Evolutionary conservation across 2,329 filamentous ascomycete genomes (phyloP), one percentile per base, ranked within the genome.

Genomic region (Ophiostoma novo-ulmi): DNA sequence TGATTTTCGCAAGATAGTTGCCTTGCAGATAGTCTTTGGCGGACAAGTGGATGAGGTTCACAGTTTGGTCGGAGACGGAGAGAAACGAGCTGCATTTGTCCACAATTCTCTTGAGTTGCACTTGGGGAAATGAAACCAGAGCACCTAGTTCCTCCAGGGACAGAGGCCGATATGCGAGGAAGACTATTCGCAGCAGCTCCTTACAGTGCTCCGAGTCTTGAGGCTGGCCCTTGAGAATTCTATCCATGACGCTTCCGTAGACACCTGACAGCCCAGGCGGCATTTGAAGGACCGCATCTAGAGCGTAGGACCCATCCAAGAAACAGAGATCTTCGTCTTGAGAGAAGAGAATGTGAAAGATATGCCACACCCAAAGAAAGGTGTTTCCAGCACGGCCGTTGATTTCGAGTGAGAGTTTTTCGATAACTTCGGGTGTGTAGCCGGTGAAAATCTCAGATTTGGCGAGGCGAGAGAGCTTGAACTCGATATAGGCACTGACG

Each of bases 331-430:
- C 10, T 10, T 58, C 13, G 10, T 14, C 13, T 26, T 26, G 10
- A 5, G 3, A 13, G 8, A 26, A 26, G 31, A 64, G 61, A 10
- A n/a, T n/a, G 13, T 64, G 61, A 38, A 64, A 64, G 35, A 64
- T 17, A 39, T 36, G 35, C 61, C 61, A 64, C 61, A 64, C 61
- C 61, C 61, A 64, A 8, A 64, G 61, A 39, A 64, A 64, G 8
- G 61, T 64, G 61, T n/a, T 22, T 38, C 17, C 31, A 11, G 61
- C 61, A n/a, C 61, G 61, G 4, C 8, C 17, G 35, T 64, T 64
- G 35, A 64, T 64, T n/a, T 64, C 61, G 52, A 5, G 4, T 7
- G 52, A 26, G 52, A 58, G 8, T 1, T 58, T 22, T 1, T 11
- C n/a, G 11, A 13, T 58, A 5, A 58, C 5, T 2, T 26, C 8